Percentiles rank a stretch among this genome's conserved stretches.
Conservation (phyloP, 768 basidiomycete genomes). For the Crepidotus variabilis region DNA sequence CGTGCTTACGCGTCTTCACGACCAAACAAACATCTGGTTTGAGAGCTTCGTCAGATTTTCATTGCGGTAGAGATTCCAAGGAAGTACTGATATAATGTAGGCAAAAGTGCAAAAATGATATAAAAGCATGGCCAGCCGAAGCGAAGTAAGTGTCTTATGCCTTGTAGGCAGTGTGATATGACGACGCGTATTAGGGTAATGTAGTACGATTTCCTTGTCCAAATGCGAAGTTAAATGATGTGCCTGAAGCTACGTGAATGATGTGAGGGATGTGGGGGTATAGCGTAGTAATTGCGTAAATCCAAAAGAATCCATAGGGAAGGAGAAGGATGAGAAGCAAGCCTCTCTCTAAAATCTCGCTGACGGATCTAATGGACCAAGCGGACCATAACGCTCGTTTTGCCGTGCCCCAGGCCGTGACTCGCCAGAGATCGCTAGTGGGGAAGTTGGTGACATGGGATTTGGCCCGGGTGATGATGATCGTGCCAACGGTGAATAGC, state of each 20-base stretch:
- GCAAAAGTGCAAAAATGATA: background rate
- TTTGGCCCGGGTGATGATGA: constrained; percentile 43
- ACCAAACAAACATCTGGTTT: no score
- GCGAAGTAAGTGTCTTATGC: background rate
- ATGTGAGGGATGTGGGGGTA: constrained; percentile 28
- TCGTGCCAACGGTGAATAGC: constrained; percentile 53
- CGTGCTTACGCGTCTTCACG: no score
- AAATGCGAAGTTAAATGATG: constrained; percentile 11
- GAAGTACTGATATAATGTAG: background rate
- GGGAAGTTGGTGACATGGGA: constrained; percentile 37
- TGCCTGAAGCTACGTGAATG: constrained; percentile 24
- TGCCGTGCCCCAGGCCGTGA: constrained; percentile 13
- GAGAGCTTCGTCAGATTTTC: background rate
- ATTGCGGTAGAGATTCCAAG: background rate
- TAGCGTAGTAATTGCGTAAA: constrained; percentile 34
- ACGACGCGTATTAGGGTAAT: constrained; percentile 29
- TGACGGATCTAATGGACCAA: constrained; percentile 61
- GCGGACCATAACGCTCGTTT: constrained; percentile 46
- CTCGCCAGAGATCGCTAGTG: constrained; percentile 21
- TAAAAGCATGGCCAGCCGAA: background rate
- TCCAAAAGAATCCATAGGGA: constrained; percentile 16
- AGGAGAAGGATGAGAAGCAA: constrained; percentile 17
- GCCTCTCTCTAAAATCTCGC: constrained; percentile 40
- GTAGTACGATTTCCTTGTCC: constrained; percentile 14
- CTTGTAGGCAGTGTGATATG: background rate